phyloP scores from a whole-genome alignment of 2,329 filamentous ascomycete species.

The Ophiostoma ulmi region DNA sequence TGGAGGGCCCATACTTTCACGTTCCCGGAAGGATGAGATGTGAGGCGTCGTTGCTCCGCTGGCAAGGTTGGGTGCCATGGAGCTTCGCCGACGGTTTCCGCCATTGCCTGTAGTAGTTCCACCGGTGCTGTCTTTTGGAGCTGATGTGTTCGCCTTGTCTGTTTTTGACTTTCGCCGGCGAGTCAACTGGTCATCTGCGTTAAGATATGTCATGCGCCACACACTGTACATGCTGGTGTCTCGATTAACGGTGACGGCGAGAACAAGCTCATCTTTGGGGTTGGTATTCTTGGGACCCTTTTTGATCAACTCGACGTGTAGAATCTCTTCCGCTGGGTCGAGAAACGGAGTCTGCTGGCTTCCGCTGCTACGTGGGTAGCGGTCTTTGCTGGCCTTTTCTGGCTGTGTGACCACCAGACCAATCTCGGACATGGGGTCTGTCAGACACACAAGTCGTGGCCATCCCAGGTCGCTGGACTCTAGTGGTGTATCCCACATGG shows the following conservation, averaged over 20 bases:
- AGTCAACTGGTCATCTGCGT: conserved; percentile 56
- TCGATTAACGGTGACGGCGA: conserved; percentile 77
- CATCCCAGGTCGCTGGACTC: conserved; percentile 55
- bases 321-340: conserved; percentile 71
- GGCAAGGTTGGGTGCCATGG: conserved; percentile 61
- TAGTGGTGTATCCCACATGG: conserved; percentile 52
- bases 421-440: conserved; percentile 78
- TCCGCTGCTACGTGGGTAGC: conserved; percentile 36
- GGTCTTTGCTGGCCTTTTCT: conserved; percentile 38
- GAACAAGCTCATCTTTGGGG: conserved; percentile 50
- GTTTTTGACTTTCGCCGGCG: conserved; percentile 44
- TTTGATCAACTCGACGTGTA: conserved; percentile 66
- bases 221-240: conserved; percentile 73
- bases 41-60: conserved; percentile 75
- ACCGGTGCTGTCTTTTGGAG: conserved; percentile 23
- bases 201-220: conserved; percentile 76
- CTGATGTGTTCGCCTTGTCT: conserved; percentile 39
- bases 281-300: conserved; percentile 43
- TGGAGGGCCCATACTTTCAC: conserved; percentile 70
- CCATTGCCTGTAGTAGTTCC: not conserved
- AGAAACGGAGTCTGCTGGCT: conserved; percentile 53
- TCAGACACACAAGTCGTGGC: conserved; percentile 75
- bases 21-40: conserved; percentile 65
- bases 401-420: conserved; percentile 68
- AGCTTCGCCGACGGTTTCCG: conserved; percentile 50